Conservation (phyloP, 2,329 filamentous ascomycete genomes). For the Arthrocladium fulminans region DNA sequence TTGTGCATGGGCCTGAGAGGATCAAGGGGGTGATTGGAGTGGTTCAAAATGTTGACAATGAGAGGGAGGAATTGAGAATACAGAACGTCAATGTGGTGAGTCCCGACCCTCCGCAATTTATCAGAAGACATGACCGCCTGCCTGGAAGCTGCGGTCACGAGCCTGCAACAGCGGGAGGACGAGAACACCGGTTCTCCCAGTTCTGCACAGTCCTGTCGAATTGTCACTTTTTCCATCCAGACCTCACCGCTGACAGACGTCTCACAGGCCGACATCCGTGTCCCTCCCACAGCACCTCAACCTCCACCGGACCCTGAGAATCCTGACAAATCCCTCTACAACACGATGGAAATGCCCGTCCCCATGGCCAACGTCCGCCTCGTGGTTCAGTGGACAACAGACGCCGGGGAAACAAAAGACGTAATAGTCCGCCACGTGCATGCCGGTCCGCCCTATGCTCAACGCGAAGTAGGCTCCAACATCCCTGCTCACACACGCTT, state of each 20-base stretch:
- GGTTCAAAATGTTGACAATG: slow-evolving; percentile 50
- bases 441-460: slow-evolving; percentile 42
- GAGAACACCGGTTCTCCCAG: too few species aligned
- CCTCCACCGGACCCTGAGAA: slow-evolving; percentile 15
- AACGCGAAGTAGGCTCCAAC: slow-evolving; percentile 41
- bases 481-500: slow-evolving; percentile 39
- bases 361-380: slow-evolving; percentile 68
- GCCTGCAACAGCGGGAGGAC: too few species aligned
- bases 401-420: slow-evolving; percentile 59
- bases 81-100: slow-evolving; percentile 57
- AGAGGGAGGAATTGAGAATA: slow-evolving; percentile 52
- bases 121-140: background rate
- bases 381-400: slow-evolving; percentile 63
- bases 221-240: too few species aligned
- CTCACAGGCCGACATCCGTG: slow-evolving; percentile 34
- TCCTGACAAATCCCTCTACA: slow-evolving; percentile 24
- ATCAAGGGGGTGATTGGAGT: slow-evolving; percentile 68
- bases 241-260: background rate
- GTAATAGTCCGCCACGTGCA: slow-evolving; percentile 66
- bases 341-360: slow-evolving; percentile 48
- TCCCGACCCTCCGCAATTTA: slow-evolving; percentile 11
- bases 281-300: slow-evolving; percentile 34
- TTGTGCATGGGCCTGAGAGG: slow-evolving; percentile 64
- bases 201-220: too few species aligned
- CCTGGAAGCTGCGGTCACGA: background rate